Conservation (phyloP, 164 flowering plant genomes). For the Amborella trichopoda region DNA sequence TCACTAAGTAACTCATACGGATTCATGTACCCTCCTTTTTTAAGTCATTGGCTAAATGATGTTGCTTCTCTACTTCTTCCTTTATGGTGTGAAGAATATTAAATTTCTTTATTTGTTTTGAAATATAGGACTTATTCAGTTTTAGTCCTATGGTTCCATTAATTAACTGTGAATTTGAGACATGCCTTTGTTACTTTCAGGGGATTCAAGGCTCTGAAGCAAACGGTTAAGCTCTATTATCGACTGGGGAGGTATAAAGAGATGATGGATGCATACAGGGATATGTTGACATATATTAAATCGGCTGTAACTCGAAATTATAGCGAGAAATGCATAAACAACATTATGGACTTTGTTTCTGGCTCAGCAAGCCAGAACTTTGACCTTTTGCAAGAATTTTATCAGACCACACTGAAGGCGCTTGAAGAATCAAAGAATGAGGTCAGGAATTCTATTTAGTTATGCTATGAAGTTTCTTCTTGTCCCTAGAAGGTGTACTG, state of each 20-base stretch:
- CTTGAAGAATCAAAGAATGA: slow-evolving; percentile 99
- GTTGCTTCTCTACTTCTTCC: too few species aligned
- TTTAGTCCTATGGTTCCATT: too few species aligned
- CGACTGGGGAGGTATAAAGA: slow-evolving; percentile 74
- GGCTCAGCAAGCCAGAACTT: slow-evolving; percentile 94
- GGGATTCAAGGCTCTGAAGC: slow-evolving; percentile 98
- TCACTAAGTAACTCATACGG: too few species aligned
- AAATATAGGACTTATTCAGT: too few species aligned
- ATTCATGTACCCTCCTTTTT: too few species aligned
- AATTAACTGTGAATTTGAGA: too few species aligned
- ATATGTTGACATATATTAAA: slow-evolving; percentile 89
- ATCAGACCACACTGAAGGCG: slow-evolving; percentile 88
- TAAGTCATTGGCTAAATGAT: too few species aligned
- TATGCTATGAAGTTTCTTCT: neutral
- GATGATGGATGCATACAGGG: slow-evolving; percentile 97
- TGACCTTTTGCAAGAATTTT: slow-evolving; percentile 81
- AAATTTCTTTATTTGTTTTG: neutral
- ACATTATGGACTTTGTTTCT: slow-evolving; percentile 96
- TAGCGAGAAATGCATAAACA: slow-evolving; percentile 97
- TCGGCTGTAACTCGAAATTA: slow-evolving; percentile 97
- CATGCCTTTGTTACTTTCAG: slow-evolving; percentile 24
- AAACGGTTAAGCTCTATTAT: slow-evolving; percentile 95
- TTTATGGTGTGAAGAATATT: neutral
- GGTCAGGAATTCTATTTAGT: slow-evolving; percentile 24
- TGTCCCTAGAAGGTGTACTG: neutral